Conservation (phyloP, 345 rosid species). For the Leavenworthia alabamica region DNA sequence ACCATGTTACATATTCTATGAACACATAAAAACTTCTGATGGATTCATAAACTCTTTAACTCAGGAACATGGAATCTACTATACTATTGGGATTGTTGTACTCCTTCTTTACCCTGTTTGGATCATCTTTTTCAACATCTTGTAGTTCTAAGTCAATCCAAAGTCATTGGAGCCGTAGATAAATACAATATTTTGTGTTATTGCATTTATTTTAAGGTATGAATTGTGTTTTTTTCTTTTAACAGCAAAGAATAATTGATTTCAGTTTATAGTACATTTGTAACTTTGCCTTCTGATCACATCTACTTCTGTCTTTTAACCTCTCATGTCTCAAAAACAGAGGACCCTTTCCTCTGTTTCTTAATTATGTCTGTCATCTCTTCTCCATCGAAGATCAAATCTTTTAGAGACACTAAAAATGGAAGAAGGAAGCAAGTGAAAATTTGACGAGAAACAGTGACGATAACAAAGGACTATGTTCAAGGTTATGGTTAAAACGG, state of each 20-base stretch:
- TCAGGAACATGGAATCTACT: slow-evolving; percentile 61
- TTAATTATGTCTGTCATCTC: background rate
- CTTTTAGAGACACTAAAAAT: background rate
- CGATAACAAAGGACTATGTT: background rate
- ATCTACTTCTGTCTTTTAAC: background rate
- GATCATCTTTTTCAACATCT: slow-evolving; percentile 53
- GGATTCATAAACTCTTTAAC: slow-evolving; percentile 85
- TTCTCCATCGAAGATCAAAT: background rate
- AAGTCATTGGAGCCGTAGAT: too few relatives aligned
- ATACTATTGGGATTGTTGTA: slow-evolving; percentile 69
- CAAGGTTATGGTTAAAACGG: slow-evolving; percentile 25
- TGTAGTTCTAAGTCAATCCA: too few relatives aligned
- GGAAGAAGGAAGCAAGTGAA: background rate
- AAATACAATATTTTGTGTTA: background rate
- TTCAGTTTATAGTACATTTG: slow-evolving; percentile 21
- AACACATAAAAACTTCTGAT: slow-evolving; percentile 84
- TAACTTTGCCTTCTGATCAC: slow-evolving; percentile 6
- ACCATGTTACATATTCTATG: slow-evolving; percentile 81
- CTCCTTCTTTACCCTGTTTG: slow-evolving; percentile 79
- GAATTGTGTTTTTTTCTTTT: slow-evolving; percentile 1
- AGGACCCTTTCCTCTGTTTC: slow-evolving; percentile 16
- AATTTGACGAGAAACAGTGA: slow-evolving; percentile 5
- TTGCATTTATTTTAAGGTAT: too few relatives aligned
- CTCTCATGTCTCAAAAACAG: slow-evolving; percentile 17
- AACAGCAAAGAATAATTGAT: background rate